Conservation (phyloP, 768 basidiomycete genomes). For the Macrolepiota dolichaula region DNA sequence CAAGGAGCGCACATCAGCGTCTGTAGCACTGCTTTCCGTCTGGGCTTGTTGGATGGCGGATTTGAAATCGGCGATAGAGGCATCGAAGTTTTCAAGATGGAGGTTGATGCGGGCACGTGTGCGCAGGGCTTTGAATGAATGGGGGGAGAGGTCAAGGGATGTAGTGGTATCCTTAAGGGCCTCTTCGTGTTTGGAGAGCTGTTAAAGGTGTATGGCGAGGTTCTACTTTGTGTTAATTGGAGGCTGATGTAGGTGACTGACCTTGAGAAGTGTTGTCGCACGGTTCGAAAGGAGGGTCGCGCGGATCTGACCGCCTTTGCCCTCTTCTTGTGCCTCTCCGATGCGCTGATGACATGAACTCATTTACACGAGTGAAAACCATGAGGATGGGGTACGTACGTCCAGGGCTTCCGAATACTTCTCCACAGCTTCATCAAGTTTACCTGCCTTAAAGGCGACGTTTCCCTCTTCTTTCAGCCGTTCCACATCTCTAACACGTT, state of each 20-base stretch:
- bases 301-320: constrained; percentile 75
- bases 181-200: constrained; percentile 65
- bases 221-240: background rate
- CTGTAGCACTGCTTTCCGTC: constrained; percentile 52
- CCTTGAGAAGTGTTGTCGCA: constrained; percentile 79
- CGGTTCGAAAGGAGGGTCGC: constrained; percentile 81
- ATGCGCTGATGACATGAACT: constrained; percentile 42
- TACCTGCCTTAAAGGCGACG: constrained; percentile 60
- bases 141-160: constrained; percentile 58
- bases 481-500: constrained; percentile 81
- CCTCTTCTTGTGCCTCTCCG: constrained; percentile 66
- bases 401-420: constrained; percentile 74
- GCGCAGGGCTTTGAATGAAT: constrained; percentile 81
- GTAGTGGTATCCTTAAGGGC: constrained; percentile 70
- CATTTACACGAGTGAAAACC: background rate
- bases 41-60: constrained; percentile 72
- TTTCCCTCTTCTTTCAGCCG: constrained; percentile 86
- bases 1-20: constrained; percentile 60
- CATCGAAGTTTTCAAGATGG: constrained; percentile 71
- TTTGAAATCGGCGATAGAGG: constrained; percentile 72
- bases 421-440: constrained; percentile 56
- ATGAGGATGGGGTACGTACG: constrained; percentile 29
- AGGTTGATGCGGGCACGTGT: constrained; percentile 81
- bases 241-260: constrained; percentile 18
- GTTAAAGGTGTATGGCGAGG: constrained; percentile 8